These are phyloP conservation scores for Omphalotus olearius DNA, from an alignment of 1,284 basidiomycete species.

Conservation along the genomic window DNA sequence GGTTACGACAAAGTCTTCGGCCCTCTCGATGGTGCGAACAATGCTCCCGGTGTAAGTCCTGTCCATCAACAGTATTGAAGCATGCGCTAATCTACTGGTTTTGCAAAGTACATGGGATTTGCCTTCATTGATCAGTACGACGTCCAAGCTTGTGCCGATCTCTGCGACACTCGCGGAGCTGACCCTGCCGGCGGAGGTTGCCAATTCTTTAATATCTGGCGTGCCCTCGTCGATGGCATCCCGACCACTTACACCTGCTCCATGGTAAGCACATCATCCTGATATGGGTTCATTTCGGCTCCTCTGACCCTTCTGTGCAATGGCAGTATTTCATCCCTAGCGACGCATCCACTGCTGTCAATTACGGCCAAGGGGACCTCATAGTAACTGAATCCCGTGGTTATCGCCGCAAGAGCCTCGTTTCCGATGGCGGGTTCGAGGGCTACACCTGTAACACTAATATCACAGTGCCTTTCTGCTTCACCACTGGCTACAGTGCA, in stretches of 20 bases:
- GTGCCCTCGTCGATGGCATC: slow-evolving; percentile 15
- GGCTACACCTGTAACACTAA: slow-evolving; percentile 20
- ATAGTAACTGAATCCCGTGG: slow-evolving; percentile 21
- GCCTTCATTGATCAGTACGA: slow-evolving; percentile 19
- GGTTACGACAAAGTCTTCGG: slow-evolving; percentile 39
- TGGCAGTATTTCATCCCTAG: slow-evolving; percentile 18
- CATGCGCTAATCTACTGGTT: no score
- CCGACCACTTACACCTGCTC: slow-evolving; percentile 22
- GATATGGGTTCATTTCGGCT: no score
- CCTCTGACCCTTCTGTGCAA: neutral
- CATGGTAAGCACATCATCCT: slow-evolving; percentile 15
- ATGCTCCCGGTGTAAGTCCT: slow-evolving; percentile 35
- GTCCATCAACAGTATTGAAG: neutral
- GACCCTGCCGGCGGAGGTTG: slow-evolving; percentile 17
- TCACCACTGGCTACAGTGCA: slow-evolving; percentile 22
- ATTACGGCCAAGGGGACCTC: slow-evolving; percentile 15
- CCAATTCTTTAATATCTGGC: slow-evolving; percentile 24
- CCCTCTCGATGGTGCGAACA: slow-evolving; percentile 38
- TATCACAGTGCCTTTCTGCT: slow-evolving; percentile 23
- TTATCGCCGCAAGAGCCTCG: slow-evolving; percentile 28
- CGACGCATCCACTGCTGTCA: slow-evolving; percentile 14
- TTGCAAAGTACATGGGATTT: slow-evolving; percentile 19
- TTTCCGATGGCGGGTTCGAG: slow-evolving; percentile 32
- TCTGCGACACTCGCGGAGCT: slow-evolving; percentile 17
- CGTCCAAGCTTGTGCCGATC: slow-evolving; percentile 17